Base-by-base conservation (phyloP, 2,329 filamentous ascomycete species). In the Pseudocercospora crystallina region DNA sequence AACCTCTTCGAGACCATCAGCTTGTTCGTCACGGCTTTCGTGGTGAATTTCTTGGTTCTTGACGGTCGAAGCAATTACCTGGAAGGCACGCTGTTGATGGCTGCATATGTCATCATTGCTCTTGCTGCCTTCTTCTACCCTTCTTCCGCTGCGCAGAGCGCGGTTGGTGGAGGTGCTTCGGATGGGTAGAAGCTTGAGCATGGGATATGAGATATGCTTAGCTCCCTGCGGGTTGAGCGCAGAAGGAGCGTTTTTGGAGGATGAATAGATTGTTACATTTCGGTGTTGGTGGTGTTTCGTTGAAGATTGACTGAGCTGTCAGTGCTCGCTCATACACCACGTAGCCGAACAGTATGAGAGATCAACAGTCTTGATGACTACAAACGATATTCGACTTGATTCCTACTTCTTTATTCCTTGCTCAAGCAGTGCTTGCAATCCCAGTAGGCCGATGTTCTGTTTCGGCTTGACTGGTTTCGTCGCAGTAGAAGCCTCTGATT, bases 1-100 rank as follows among this genome's bases (percentile, higher is more conserved):
- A 82, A 80, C 51, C 70, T 82, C 13, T 83, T 83, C 57, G 80
- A 83, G 65, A 83, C 80, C 2, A 73, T 90, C 15, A 85, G 87
- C 35, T 74, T 95, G 35, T 95, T 95, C 61, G 87, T 94, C 10
- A 84, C 89, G 2, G 88, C 89, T 0, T 81, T 95, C 36, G 78
- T 95, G 31, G 87, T 91, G 51, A 95, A 95, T 67, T 95, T 95
- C 66, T 72, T 95, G 37, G 89, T 95, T 42, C 79, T 85, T 14
- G 89, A 95, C 61, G 90, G 89, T 29, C 83, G 89, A 67, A 90
- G 85, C 56, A 89, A 92, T 61, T 94, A 89, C 74, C 78, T 92
- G 0, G 89, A 94, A 69, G 89, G 89, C 2, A 82, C 84, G 53
- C 72, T 92, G 51, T 70, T 94, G 31, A 86, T 90, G 45, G 87